Conservation (phyloP, 176 grass and related monocot genomes). For the Avena eriantha region DNA sequence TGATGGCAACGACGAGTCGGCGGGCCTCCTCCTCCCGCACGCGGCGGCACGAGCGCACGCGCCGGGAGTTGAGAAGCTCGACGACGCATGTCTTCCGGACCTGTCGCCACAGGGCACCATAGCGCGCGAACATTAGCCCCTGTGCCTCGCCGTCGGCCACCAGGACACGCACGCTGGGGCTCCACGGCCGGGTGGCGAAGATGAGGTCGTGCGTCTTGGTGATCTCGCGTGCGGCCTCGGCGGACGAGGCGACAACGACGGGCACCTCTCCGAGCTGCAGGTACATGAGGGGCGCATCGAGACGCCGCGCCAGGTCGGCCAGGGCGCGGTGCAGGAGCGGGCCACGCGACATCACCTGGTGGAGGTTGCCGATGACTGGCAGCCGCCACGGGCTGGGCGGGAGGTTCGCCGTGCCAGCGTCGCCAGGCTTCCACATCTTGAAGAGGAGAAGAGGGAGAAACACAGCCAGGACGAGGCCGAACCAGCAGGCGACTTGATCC, state of each 20-base stretch:
- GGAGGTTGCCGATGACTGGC: constrained; percentile 54
- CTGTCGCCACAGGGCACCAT: constrained; percentile 28
- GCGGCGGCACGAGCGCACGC: background rate
- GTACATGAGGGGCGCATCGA: constrained; percentile 39
- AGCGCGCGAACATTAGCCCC: constrained; percentile 8
- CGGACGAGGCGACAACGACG: constrained; percentile 43
- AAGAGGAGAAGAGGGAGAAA: background rate
- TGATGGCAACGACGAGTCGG: background rate
- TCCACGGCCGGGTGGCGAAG: constrained; percentile 32
- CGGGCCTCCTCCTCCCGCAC: constrained; percentile 27
- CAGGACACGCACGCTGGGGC: background rate
- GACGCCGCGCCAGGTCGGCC: constrained; percentile 2
- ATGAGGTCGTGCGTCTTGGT: constrained; percentile 41
- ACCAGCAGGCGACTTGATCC: background rate
- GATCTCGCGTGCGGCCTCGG: constrained; percentile 40
- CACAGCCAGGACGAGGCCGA: background rate
- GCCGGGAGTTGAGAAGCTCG: constrained; percentile 16
- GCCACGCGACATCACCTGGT: constrained; percentile 35
- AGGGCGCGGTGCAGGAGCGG: constrained; percentile 32
- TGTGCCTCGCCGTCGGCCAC: background rate
- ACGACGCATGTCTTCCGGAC: constrained; percentile 16
- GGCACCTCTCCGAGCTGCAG: constrained; percentile 44
- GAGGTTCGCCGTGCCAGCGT: background rate
- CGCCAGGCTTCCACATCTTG: background rate
- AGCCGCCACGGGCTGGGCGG: constrained; percentile 35